Base-by-base conservation (phyloP, 1,139 yeast genomes). In the Saccharomyces hybrid region DNA sequence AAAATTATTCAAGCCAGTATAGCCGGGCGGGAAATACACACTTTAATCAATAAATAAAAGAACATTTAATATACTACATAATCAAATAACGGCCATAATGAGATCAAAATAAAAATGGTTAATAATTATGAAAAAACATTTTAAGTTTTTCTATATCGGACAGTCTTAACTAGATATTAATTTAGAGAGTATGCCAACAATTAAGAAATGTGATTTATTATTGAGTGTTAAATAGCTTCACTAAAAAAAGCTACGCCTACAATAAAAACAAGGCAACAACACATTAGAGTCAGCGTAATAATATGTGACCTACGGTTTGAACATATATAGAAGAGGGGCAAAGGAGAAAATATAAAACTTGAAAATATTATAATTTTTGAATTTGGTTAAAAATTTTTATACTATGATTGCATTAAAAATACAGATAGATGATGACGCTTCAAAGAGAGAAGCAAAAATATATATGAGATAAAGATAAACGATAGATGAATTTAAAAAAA, bases 401-500 rank as follows among this genome's bases (percentile, higher is more conserved):
- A 38, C 44, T 38, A 38, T 38, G 44, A 19, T 38, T 38, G 44
- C 44, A 38, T 38, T 38, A 38, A 38, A 38, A 38, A 38, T 38
- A 38, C 44, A 38, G 44, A 38, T 38, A 38, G 44, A 38, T 38
- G 44, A 38, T 38, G 44, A 38, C 44, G 44, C 44, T 38, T 38
- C 44, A 38, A 8, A 28, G 44, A 38, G 44, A 16, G 44, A 38
- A 38, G 44, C 44, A 38, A 38, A 28, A 34, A 38, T 38, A 38
- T 38, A 38, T 38, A 38, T 38, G 44, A 38, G 44, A 38, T 38
- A 38, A 38, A 38, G 44, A 38, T 38, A 38, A 38, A 38, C 44
- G 44, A 38, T 38, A 38, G 44, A 38, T 38, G 44, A 38, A 38
- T 38, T 38, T 38, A 16, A 38, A 38, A 38, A 38, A 38, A 38